phyloP scores from a whole-genome alignment of 805 yeast species.

The Yamadazyma insecticola region DNA sequence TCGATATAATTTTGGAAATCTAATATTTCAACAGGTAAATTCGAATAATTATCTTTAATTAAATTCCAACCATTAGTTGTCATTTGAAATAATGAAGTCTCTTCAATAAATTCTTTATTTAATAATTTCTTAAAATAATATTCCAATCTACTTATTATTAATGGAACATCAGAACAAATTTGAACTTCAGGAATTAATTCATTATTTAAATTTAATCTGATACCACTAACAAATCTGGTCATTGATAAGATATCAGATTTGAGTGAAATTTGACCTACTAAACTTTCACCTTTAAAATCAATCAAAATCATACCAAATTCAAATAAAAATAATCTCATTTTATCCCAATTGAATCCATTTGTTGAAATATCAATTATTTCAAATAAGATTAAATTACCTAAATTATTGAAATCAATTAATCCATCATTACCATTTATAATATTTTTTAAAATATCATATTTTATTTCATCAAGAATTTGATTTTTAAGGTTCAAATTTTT shows the following conservation, averaged over 20 bases:
- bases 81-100: slow-evolving; percentile 35
- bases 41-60: slow-evolving; percentile 22
- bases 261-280: slow-evolving; percentile 40
- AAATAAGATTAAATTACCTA: slow-evolving; percentile 31
- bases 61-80: slow-evolving; percentile 49
- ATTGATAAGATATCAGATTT: slow-evolving; percentile 31
- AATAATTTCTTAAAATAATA: slow-evolving; percentile 20
- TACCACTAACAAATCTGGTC: slow-evolving; percentile 13
- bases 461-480: slow-evolving; percentile 11
- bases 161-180: slow-evolving; percentile 21
- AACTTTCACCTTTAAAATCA: slow-evolving; percentile 38
- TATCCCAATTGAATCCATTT: slow-evolving; percentile 41
- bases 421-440: slow-evolving; percentile 6
- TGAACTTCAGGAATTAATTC: slow-evolving; percentile 43
- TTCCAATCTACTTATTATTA: slow-evolving; percentile 40
- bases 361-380: slow-evolving; percentile 40
- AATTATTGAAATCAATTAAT: slow-evolving; percentile 8
- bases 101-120: slow-evolving; percentile 17
- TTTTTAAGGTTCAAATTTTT: slow-evolving; percentile 8
- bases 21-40: slow-evolving; percentile 36
- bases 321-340: slow-evolving; percentile 28
- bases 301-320: slow-evolving; percentile 24
- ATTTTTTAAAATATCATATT: slow-evolving; percentile 6
- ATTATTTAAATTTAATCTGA: slow-evolving; percentile 33
- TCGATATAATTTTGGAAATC: slow-evolving; percentile 32